These are phyloP conservation scores for Pichia sp. DNA, from an alignment of 1,139 yeast genomes.

Conservation along the genomic window DNA sequence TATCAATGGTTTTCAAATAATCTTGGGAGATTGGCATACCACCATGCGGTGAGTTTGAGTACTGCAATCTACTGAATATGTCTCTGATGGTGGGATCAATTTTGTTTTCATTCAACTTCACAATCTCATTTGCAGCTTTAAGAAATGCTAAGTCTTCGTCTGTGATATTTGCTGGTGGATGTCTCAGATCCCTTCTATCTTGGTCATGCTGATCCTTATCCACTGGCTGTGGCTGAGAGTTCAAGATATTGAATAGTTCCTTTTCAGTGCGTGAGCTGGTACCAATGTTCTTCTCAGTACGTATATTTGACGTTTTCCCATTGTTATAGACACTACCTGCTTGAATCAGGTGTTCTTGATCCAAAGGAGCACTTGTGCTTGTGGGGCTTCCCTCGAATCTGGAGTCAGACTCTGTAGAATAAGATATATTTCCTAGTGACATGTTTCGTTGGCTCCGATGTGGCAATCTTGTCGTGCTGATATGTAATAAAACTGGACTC, in stretches of 20 bases:
- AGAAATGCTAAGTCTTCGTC: constrained; percentile 26
- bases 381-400: too few relatives aligned
- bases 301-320: too few relatives aligned
- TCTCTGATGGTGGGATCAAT: constrained; percentile 53
- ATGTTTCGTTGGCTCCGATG: too few relatives aligned
- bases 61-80: constrained; percentile 43
- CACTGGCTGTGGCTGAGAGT: constrained; percentile 18
- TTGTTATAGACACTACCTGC: too few relatives aligned
- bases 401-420: too few relatives aligned
- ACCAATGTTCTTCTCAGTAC: too few relatives aligned
- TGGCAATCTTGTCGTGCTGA: too few relatives aligned
- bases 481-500: too few relatives aligned
- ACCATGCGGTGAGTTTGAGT: constrained; percentile 48
- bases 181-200: too few relatives aligned
- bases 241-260: constrained; percentile 21
- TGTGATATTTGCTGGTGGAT: constrained; percentile 15
- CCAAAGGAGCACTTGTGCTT: too few relatives aligned
- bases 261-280: background rate
- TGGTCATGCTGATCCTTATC: constrained; percentile 1
- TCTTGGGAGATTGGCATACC: constrained; percentile 26
- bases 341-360: too few relatives aligned
- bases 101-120: constrained; percentile 23
- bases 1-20: constrained; percentile 11
- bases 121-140: constrained; percentile 27
- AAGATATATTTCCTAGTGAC: too few relatives aligned